Conservation (phyloP, 768 basidiomycete genomes). For the Lentinula detonsa region DNA sequence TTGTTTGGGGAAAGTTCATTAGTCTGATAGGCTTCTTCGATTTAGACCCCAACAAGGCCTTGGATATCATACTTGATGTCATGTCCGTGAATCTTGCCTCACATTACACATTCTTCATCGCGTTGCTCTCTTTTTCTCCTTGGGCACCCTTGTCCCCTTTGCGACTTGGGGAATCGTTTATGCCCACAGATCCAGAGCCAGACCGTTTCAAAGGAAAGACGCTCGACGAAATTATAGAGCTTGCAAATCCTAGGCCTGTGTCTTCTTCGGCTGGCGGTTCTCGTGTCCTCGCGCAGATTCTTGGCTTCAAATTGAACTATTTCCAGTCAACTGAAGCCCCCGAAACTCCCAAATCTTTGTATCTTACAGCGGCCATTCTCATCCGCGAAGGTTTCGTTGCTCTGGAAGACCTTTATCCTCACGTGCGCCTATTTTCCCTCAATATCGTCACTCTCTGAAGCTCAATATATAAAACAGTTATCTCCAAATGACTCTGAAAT, state of each 20-base stretch:
- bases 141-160: constrained; percentile 62
- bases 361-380: constrained; percentile 78
- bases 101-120: constrained; percentile 86
- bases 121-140: constrained; percentile 79
- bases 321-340: constrained; percentile 65
- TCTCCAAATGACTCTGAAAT: constrained; percentile 74
- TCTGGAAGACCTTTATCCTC: constrained; percentile 87
- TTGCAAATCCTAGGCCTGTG: constrained; percentile 38
- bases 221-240: constrained; percentile 59
- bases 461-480: constrained; percentile 37
- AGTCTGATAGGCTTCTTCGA: constrained; percentile 95
- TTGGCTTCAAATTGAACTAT: constrained; percentile 95
- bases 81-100: constrained; percentile 75
- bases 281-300: constrained; percentile 77
- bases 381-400: constrained; percentile 87
- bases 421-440: constrained; percentile 51
- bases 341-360: constrained; percentile 68
- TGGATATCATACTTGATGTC: constrained; percentile 92
- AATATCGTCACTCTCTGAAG: background rate
- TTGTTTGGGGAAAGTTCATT: constrained; percentile 79
- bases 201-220: constrained; percentile 49
- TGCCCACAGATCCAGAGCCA: constrained; percentile 30
- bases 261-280: constrained; percentile 28
- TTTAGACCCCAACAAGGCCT: constrained; percentile 88
- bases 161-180: constrained; percentile 24